phyloP scores from a whole-genome alignment of 768 basidiomycete genomes.

The Cyclocybe cylindracea region DNA sequence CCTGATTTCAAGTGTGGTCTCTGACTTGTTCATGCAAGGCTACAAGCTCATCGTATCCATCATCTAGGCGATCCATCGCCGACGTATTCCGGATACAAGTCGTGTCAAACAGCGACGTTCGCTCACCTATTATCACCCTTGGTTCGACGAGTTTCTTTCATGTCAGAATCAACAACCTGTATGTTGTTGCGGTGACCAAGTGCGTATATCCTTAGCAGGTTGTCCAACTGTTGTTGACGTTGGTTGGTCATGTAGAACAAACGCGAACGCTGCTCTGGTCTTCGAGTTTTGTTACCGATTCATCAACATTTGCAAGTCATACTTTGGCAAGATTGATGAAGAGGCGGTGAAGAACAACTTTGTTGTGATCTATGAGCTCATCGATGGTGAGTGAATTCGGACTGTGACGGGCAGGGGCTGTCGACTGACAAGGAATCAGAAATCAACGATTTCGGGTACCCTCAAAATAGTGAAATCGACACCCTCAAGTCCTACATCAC shows the following conservation, averaged over 20 bases:
- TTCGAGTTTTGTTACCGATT: conserved; percentile 99
- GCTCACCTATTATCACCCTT: conserved; percentile 97
- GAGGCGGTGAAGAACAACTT: conserved; percentile 99
- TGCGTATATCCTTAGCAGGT: conserved; percentile 52
- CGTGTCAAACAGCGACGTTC: conserved; percentile 94
- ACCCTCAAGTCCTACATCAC: conserved; percentile 99
- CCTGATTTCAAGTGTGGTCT: conserved; percentile 90
- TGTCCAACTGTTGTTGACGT: not conserved
- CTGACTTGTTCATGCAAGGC: conserved; percentile 2
- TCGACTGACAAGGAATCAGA: conserved; percentile 40
- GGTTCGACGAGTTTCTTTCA: conserved; percentile 99
- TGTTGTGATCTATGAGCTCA: conserved; percentile 95
- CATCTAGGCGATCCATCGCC: conserved; percentile 84
- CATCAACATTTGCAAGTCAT: conserved; percentile 90
- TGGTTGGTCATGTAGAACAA: conserved; percentile 53
- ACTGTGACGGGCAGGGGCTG: not conserved
- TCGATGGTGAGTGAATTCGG: conserved; percentile 75
- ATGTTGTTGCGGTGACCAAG: conserved; percentile 97
- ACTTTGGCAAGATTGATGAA: conserved; percentile 98
- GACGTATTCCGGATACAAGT: conserved; percentile 99
- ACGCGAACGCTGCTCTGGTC: conserved; percentile 94
- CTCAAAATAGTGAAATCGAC: conserved; percentile 98
- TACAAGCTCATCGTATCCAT: conserved; percentile 4
- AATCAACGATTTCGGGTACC: conserved; percentile 98
- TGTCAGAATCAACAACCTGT: conserved; percentile 93